A percentile compares a stretch with the other conserved stretches of the same genome.
These are phyloP conservation scores for Somion occarium DNA, from an alignment of 1,284 basidiomycete species.

Conservation along the genomic window DNA sequence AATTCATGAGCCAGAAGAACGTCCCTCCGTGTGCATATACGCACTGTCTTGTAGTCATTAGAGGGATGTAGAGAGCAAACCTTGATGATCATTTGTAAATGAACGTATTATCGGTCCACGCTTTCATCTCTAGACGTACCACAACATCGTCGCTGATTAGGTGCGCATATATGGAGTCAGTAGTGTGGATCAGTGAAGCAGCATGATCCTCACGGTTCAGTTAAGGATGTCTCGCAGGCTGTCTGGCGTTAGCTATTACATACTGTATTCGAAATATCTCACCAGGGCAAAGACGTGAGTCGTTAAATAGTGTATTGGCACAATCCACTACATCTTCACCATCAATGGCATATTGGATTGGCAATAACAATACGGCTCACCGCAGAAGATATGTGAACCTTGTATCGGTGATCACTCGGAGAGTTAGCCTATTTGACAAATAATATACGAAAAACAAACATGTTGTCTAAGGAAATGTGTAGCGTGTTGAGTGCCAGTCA, in stretches of 20 bases:
- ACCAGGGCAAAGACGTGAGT: conserved; percentile 74
- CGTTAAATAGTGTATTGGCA: conserved; percentile 76
- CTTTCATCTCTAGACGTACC: no score
- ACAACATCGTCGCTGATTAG: conserved; percentile 73
- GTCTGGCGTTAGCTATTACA: conserved; percentile 11
- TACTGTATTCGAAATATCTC: conserved; percentile 1
- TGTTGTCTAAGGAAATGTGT: no score
- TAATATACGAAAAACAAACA: no score
- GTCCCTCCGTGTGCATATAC: conserved; percentile 32
- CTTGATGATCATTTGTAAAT: no score
- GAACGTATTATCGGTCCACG: no score
- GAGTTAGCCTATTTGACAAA: no score
- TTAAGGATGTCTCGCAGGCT: conserved; percentile 77
- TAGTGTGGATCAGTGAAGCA: conserved; percentile 5
- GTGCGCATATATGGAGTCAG: neutral
- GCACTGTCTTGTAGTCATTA: conserved; percentile 78
- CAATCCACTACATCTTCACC: conserved; percentile 60
- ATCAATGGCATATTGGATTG: neutral
- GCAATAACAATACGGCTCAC: conserved; percentile 35
- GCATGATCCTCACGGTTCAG: conserved; percentile 57
- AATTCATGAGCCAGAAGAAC: conserved; percentile 4
- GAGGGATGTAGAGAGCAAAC: conserved; percentile 75
- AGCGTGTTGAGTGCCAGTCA: no score
- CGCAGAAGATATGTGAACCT: conserved; percentile 83
- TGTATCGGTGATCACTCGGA: no score